Conservation (phyloP, 768 basidiomycete genomes). For the Tylopilus sp. region DNA sequence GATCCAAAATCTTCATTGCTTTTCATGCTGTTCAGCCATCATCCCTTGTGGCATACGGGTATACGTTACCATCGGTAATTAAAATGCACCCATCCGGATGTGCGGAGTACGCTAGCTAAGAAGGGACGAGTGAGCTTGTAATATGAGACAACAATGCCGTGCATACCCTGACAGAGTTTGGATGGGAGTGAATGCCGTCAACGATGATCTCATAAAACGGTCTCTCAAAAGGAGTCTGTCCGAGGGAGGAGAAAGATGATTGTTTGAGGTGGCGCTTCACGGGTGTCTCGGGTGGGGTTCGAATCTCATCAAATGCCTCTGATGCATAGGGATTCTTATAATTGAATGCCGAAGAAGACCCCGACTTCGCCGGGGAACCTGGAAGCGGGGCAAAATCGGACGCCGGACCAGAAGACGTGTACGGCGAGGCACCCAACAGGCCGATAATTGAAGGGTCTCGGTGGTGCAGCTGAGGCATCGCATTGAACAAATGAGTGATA, state of each 20-base stretch:
- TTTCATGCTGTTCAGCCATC: constrained; percentile 5
- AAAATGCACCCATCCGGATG: constrained; percentile 85
- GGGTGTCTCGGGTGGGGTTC: constrained; percentile 56
- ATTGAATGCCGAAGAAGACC: constrained; percentile 4
- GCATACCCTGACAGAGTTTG: constrained; percentile 81
- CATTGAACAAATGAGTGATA: constrained; percentile 92
- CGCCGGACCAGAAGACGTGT: constrained; percentile 44
- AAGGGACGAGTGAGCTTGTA: not conserved
- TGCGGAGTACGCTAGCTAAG: constrained; percentile 76
- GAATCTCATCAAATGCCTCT: constrained; percentile 60
- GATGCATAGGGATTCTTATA: constrained; percentile 36
- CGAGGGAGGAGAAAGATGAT: constrained; percentile 42
- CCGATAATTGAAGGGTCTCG: constrained; percentile 91
- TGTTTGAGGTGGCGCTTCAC: constrained; percentile 19
- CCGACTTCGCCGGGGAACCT: constrained; percentile 12
- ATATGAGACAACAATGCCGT: not conserved
- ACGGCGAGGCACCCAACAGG: constrained; percentile 73
- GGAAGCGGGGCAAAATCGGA: constrained; percentile 28
- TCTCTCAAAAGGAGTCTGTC: constrained; percentile 49
- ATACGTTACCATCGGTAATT: constrained; percentile 76
- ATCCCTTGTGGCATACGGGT: not conserved
- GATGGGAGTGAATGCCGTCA: constrained; percentile 89
- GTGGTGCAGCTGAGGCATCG: constrained; percentile 88
- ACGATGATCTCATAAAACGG: constrained; percentile 90
- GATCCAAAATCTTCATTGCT: constrained; percentile 88